Percentiles rank a stretch among this genome's conserved stretches.
Conservation (phyloP, 306 rosid species). For the Clitoria ternatea region DNA sequence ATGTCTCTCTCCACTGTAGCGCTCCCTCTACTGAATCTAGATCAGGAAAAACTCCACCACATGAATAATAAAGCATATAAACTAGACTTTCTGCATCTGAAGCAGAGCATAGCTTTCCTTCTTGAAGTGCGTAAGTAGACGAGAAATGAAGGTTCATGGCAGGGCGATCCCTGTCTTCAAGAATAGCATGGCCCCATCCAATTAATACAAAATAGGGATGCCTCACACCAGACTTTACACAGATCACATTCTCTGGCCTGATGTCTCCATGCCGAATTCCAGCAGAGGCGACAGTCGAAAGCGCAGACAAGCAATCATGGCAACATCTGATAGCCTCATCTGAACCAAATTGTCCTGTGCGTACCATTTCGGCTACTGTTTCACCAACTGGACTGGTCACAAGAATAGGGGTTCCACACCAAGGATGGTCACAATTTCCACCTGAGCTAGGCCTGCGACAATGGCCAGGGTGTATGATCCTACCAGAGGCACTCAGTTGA, state of each 20-base stretch:
- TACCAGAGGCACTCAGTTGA: conserved; percentile 81
- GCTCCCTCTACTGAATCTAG: conserved; percentile 97
- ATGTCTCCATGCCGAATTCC: conserved; percentile 96
- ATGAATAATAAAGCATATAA: conserved; percentile 81
- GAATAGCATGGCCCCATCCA: conserved; percentile 97
- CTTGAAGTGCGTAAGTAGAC: conserved; percentile 89
- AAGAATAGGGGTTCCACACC: conserved; percentile 98
- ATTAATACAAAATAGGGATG: conserved; percentile 72
- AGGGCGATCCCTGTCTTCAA: conserved; percentile 96
- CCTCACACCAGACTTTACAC: conserved; percentile 51
- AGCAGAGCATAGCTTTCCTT: conserved; percentile 92
- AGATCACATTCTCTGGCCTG: conserved; percentile 82
- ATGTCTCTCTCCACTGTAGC: conserved; percentile 86
- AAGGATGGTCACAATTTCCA: conserved; percentile 91
- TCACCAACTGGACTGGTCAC: conserved; percentile 91
- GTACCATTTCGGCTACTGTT: conserved; percentile 70
- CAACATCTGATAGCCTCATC: conserved; percentile 89
- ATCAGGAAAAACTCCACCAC: conserved; percentile 78
- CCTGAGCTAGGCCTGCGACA: conserved; percentile 84
- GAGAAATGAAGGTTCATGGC: conserved; percentile 94
- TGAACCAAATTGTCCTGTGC: conserved; percentile 57
- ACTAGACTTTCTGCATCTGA: conserved; percentile 98
- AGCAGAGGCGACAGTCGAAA: conserved; percentile 68
- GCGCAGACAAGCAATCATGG: conserved; percentile 93
- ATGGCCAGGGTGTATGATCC: conserved; percentile 92